Evolutionary conservation across 352 stramenopile genomes (phyloP).

Genomic region (Phytopythium oedochilum): DNA sequence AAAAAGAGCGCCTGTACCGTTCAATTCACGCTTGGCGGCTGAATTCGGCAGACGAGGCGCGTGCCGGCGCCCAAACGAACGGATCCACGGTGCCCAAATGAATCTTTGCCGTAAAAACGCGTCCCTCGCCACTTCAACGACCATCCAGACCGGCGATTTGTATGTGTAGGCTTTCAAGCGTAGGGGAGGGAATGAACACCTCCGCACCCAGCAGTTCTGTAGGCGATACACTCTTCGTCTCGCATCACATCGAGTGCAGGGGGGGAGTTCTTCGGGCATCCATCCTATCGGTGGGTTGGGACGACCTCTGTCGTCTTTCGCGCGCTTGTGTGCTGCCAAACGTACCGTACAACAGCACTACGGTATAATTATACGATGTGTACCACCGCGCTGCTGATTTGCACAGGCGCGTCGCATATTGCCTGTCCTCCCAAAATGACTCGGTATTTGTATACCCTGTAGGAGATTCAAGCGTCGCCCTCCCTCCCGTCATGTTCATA

Average conservation of each 20-base stretch:
- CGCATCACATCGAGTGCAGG: too few relatives aligned
- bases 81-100: constrained; percentile 2
- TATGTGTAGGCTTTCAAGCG: too few relatives aligned
- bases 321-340: too few relatives aligned
- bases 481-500: too few relatives aligned
- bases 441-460: background rate
- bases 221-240: too few relatives aligned
- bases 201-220: too few relatives aligned
- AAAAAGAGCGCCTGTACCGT: constrained; percentile 5
- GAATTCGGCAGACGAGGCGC: background rate
- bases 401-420: background rate
- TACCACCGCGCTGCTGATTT: background rate
- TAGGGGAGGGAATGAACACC: too few relatives aligned
- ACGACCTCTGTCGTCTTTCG: too few relatives aligned
- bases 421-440: background rate
- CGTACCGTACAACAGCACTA: background rate
- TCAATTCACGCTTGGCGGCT: background rate
- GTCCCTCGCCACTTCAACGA: constrained; percentile 19
- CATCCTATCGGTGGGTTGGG: too few relatives aligned
- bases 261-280: too few relatives aligned
- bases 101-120: background rate
- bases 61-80: background rate
- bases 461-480: background rate
- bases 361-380: too few relatives aligned
- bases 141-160: too few relatives aligned